Evolutionary conservation across 148 eudicot genomes (phyloP), one percentile per base, ranked within the genome.

Genomic region (Chenopodium formosanum): DNA sequence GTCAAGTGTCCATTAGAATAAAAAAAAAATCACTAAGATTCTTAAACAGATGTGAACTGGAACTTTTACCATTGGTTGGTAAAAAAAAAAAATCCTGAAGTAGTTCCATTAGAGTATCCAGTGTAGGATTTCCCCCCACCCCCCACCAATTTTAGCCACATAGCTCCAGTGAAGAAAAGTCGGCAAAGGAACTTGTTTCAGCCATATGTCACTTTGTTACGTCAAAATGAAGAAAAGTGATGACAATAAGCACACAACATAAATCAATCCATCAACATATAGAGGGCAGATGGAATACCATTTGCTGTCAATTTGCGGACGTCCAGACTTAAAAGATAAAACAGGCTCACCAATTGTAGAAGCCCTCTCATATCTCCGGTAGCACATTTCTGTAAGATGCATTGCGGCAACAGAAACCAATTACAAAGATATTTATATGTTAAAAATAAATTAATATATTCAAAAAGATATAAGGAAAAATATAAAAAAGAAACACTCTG

Each of bases 301-400:
- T 90, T 92, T 89, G 81, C 86, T 89, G 73, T 92, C 90, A 69
- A 94, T 86, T 81, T 90, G 94, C 48, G 90, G 94, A 64, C 84
- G 83, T 77, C 97, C 93, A 63, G 91, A 89, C 65, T 83, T 84
- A 76, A 92, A 86, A 80, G 98, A 90, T 73, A 91, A 79, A 62
- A 88, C 84, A 80, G 89, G 90, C 82, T 96, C 97, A 60, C 98
- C 98, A 83, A 85, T 83, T 74, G 82, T 74, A 79, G 90, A 82
- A 78, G 97, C 93, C 84, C 84, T 88, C 85, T 89, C 91, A 88
- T 84, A 92, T 86, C 94, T 92, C 68, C 97, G 86, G 73, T 81
- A 88, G 89, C 97, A 94, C 98, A 96, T 88, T 83, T 90, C 99
- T 96, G 80, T 79, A 85, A 86, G 70, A 77, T 1, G 85, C 34